Conservation (phyloP, 305 asterid species). For the Galium porrigens region DNA sequence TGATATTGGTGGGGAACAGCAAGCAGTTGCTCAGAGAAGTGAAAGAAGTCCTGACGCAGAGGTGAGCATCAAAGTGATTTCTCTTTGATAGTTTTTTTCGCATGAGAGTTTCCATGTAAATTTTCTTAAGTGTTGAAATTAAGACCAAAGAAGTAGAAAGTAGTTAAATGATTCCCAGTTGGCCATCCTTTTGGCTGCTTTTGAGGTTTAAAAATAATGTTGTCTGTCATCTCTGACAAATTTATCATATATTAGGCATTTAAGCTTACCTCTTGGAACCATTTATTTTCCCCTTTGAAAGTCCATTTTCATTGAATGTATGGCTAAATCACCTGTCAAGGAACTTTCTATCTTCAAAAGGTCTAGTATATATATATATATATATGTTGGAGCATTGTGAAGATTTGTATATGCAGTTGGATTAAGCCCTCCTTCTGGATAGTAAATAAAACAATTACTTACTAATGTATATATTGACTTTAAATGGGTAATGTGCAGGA, state of each 20-base stretch:
- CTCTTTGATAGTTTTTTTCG: neutral
- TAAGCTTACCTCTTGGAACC: no score
- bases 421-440: neutral
- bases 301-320: no score
- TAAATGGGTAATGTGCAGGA: slow-evolving; percentile 12
- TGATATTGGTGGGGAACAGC: slow-evolving; percentile 24
- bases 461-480: neutral
- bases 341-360: neutral
- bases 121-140: neutral
- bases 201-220: neutral
- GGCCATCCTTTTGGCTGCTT: neutral
- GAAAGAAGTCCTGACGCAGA: slow-evolving; percentile 27
- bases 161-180: neutral
- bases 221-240: neutral
- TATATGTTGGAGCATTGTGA: neutral
- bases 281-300: no score
- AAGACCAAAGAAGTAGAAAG: neutral
- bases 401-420: neutral
- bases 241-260: neutral
- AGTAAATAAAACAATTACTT: neutral
- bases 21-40: slow-evolving; percentile 27
- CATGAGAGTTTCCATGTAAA: neutral
- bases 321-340: no score
- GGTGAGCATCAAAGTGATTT: slow-evolving; percentile 30
- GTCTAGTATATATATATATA: neutral